Base-by-base conservation (phyloP, 2,329 filamentous ascomycete genomes). In the Calycina marina region DNA sequence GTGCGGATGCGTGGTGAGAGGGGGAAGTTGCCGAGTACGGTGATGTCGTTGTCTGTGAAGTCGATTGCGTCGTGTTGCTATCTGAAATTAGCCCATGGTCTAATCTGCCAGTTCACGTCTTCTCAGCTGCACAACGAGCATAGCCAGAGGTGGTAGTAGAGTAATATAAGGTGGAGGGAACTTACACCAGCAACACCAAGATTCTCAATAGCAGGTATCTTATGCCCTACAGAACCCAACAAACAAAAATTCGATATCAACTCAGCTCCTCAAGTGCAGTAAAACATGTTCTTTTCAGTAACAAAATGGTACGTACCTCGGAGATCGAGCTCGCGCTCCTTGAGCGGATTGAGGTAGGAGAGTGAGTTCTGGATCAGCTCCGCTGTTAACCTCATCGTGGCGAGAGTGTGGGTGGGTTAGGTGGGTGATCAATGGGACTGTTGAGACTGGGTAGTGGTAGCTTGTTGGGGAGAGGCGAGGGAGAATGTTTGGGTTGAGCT, bases 311-410 rank as follows among this genome's bases (percentile, higher is more conserved):
- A 73, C 85, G 75, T 81, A 96, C 90, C 90, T 93, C 90, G 77
- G 52, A 98, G 83, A 68, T 96, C 86, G 58, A 98, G 75, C 72
- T 98, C 90, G 60, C 90, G 84, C 71, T 98, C 90, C 65, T 90
- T 93, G 59, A 98, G 72, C 57, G 88, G 86, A 63, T 96, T 98
- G 62, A 96, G 80, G 69, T 94, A 98, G 58, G 88, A 94, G 48
- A 93, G 79, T 55, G 90, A 93, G 59, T 74, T 77, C 60, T 84
- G 74, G 63, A 98, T 92, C 53, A 96, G 76, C 59, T 96, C 90
- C 48, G 83, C 77, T 42, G 88, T 94, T 63, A 98, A 76, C 69
- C 88, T 78, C 90, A 98, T 96, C 6, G 14, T 47, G 37, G 14
- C 39, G 36, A 18, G n/a, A n/a, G n/a, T n/a, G n/a, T n/a, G n/a